Percentiles rank a stretch among this genome's conserved stretches.
These are phyloP conservation scores for Penicillium riverlandense DNA, from an alignment of 495 filamentous ascomycete genomes.

Conservation along the genomic window DNA sequence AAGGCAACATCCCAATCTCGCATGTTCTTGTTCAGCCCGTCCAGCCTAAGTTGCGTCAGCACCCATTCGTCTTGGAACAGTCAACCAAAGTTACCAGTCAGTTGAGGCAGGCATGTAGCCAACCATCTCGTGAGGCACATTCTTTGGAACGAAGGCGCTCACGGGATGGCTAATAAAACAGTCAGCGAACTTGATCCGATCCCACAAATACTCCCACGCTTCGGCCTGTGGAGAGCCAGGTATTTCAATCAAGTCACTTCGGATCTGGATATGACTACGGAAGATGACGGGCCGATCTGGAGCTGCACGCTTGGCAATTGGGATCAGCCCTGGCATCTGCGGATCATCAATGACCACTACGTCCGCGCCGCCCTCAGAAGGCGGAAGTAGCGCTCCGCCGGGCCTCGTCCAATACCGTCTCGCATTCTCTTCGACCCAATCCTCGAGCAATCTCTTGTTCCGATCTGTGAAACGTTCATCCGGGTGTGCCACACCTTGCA, in stretches of 20 bases:
- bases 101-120: conserved; percentile 79
- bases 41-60: conserved; percentile 45
- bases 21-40: conserved; percentile 78
- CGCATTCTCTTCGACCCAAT: conserved; percentile 76
- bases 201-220: conserved; percentile 74
- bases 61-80: too few species aligned
- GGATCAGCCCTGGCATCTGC: conserved; percentile 80
- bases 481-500: conserved; percentile 69
- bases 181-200: conserved; percentile 61
- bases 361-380: conserved; percentile 68
- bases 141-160: conserved; percentile 63
- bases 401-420: conserved; percentile 66
- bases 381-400: conserved; percentile 60
- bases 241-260: conserved; percentile 61
- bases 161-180: conserved; percentile 85
- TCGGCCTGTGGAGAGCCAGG: conserved; percentile 62
- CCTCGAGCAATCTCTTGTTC: conserved; percentile 51
- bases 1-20: conserved; percentile 66
- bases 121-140: conserved; percentile 59
- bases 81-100: conserved; percentile 50
- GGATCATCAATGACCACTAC: conserved; percentile 79
- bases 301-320: conserved; percentile 62
- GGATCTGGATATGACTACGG: conserved; percentile 78
- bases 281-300: conserved; percentile 73
- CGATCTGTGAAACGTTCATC: conserved; percentile 53